Evolutionary conservation across 1,284 basidiomycete genomes (phyloP).

Genomic region (Ustilago trichophora): DNA sequence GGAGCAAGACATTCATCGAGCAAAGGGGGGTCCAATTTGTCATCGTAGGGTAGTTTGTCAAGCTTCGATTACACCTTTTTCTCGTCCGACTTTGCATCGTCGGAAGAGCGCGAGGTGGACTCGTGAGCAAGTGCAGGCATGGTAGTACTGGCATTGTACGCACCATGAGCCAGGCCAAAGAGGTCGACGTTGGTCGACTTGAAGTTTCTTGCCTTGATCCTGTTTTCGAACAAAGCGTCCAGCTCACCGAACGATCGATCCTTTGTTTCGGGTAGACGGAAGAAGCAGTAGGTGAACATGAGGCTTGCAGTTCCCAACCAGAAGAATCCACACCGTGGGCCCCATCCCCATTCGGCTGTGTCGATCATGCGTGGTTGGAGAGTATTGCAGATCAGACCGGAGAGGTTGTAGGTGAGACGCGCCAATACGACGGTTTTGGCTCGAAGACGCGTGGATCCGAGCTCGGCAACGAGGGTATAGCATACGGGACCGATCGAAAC

Average conservation of each 20-base stretch:
- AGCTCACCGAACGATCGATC: conserved; percentile 68
- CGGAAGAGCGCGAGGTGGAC: no score
- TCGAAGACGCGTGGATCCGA: conserved; percentile 68
- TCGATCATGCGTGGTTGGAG: conserved; percentile 28
- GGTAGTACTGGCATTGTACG: no score
- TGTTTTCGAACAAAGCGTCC: conserved; percentile 66
- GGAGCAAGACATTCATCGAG: no score
- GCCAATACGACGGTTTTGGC: conserved; percentile 71
- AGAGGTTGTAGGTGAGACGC: conserved; percentile 67
- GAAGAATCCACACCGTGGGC: conserved; percentile 67
- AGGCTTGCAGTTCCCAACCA: conserved; percentile 66
- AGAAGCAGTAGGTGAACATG: conserved; percentile 64
- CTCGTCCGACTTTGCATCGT: no score
- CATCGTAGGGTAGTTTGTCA: no score
- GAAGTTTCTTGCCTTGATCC: conserved; percentile 64
- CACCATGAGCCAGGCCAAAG: no score
- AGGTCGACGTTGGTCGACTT: conserved; percentile 54
- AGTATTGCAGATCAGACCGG: conserved; percentile 64
- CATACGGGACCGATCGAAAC: conserved; percentile 25
- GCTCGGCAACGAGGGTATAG: conserved; percentile 69
- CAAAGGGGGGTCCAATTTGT: no score
- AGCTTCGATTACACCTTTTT: no score
- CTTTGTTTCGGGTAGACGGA: conserved; percentile 67
- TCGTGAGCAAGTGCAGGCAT: no score
- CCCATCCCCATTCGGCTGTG: conserved; percentile 53